Percentiles rank a stretch among this genome's conserved stretches.
phyloP scores from a whole-genome alignment of 2,329 filamentous ascomycete species.

The Orbilia brochopaga region DNA sequence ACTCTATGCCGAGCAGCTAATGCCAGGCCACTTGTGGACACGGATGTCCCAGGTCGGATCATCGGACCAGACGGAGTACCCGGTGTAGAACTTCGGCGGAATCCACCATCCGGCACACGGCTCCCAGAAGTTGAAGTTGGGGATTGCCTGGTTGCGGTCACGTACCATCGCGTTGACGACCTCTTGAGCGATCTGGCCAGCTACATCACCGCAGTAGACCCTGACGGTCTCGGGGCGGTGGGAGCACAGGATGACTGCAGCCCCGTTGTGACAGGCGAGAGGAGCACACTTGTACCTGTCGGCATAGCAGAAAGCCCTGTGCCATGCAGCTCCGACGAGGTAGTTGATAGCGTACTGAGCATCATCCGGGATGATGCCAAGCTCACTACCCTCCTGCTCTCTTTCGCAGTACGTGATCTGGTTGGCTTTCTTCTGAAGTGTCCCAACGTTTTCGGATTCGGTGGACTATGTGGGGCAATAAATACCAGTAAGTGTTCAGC shows the following conservation, averaged over 20 bases:
- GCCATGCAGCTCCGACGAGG: slow-evolving; percentile 9
- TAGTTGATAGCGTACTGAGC: slow-evolving; percentile 13
- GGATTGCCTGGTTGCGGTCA: not conserved
- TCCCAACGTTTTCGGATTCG: not conserved
- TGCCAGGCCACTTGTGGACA: not conserved
- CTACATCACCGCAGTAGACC: slow-evolving; percentile 24
- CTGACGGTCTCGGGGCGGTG: not conserved
- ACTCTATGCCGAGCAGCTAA: not conserved
- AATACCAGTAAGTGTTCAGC: not conserved
- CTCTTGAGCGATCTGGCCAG: slow-evolving; percentile 7
- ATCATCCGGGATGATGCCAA: slow-evolving; percentile 10
- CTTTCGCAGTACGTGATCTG: slow-evolving; percentile 29
- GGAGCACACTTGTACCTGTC: not conserved
- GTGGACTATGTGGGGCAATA: not conserved
- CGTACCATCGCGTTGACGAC: slow-evolving; percentile 9
- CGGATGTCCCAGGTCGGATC: slow-evolving; percentile 23
- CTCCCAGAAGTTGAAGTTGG: not conserved
- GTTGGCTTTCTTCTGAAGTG: slow-evolving; percentile 2
- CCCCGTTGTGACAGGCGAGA: slow-evolving; percentile 9
- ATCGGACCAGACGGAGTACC: not conserved
- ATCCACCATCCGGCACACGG: slow-evolving; percentile 5
- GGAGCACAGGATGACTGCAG: slow-evolving; percentile 23
- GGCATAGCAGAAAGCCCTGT: slow-evolving; percentile 33
- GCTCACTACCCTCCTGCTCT: not conserved
- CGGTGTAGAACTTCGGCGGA: slow-evolving; percentile 4